phyloP scores from a whole-genome alignment of 106 monocot species.

The Dioscorea zingiberensis region DNA sequence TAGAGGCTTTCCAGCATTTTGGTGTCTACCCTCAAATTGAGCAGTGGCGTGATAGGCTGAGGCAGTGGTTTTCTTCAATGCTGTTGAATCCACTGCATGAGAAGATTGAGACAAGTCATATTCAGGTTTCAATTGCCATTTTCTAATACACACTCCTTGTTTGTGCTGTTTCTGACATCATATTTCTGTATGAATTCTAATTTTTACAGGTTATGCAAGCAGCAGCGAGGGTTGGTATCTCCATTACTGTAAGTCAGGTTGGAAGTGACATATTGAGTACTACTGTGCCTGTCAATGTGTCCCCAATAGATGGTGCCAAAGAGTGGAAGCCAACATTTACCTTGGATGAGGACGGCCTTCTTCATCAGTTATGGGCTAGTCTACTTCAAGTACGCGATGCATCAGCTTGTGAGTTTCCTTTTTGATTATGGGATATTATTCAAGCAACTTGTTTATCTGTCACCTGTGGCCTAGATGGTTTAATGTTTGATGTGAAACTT shows the following conservation, averaged over 20 bases:
- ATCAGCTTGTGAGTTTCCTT: slow-evolving; percentile 47
- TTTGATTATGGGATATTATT: not conserved
- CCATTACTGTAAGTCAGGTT: slow-evolving; percentile 72
- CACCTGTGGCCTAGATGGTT: not conserved
- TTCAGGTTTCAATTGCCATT: slow-evolving; percentile 42
- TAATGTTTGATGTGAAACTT: no score
- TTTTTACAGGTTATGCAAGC: slow-evolving; percentile 84
- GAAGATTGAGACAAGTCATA: slow-evolving; percentile 82
- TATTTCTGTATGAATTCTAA: not conserved
- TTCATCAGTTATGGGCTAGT: slow-evolving; percentile 62
- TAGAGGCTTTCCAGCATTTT: slow-evolving; percentile 59
- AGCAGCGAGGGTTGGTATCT: slow-evolving; percentile 51
- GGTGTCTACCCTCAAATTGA: slow-evolving; percentile 83
- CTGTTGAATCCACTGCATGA: slow-evolving; percentile 74
- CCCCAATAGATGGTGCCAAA: slow-evolving; percentile 60
- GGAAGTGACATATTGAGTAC: slow-evolving; percentile 49
- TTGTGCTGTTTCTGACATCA: not conserved
- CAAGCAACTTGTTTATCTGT: not conserved
- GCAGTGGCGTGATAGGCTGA: slow-evolving; percentile 71
- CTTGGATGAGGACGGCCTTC: slow-evolving; percentile 77
- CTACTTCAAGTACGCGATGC: slow-evolving; percentile 69
- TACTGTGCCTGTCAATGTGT: slow-evolving; percentile 40
- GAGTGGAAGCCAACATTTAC: slow-evolving; percentile 86
- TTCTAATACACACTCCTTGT: not conserved
- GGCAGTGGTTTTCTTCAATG: slow-evolving; percentile 93